Evolutionary conservation across 108 stramenopile genomes (phyloP), one percentile per base, ranked within the genome.

Genomic region (Schizochytrium sp.): DNA sequence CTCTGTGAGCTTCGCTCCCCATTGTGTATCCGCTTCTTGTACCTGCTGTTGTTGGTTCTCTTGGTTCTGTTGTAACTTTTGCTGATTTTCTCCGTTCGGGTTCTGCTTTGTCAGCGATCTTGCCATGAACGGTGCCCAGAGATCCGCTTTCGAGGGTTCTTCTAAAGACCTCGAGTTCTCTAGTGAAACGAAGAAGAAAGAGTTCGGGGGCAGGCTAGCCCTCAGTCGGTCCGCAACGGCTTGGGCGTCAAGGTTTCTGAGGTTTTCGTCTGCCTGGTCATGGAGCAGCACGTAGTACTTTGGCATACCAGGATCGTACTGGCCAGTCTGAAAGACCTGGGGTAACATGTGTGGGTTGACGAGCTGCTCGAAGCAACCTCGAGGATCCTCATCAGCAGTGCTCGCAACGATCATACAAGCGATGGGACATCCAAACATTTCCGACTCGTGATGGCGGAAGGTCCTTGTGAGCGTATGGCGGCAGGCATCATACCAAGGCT

Each of bases 351-450:
- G 76, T 42, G 76, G 76, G 3, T 55, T 28, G 5, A 13, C 38
- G 45, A 83, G 76, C 47, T 83, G 50, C 53, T 83, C 15, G 76
- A 83, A 83, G 50, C 50, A 49, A 10, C 45, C 55, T 5, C 10
- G 8, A 10, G 76, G 76, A 42, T 83, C 53, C 45, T 5, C 76
- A 38, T 83, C 76, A 5, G 53, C 50, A 10, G 76, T 55, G 12
- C 17, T 55, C 13, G 53, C 28, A 40, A 83, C 76, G 2, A 83
- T 5, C 76, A 83, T 19, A 53, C 76, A 40, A n/a, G 17, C 76
- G 5, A 83, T 40, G 53, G 76, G 76, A 0, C n/a, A 55, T 5
- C 76, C 76, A 83, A 83, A 83, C 76, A 83, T 83, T 2, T 83
- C 50, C 53, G 76, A 55, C 76, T 83, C 76, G 50, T 55, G 76